Conservation (phyloP, 2,329 filamentous ascomycete species). For the Clarireedia homoeocarpa region DNA sequence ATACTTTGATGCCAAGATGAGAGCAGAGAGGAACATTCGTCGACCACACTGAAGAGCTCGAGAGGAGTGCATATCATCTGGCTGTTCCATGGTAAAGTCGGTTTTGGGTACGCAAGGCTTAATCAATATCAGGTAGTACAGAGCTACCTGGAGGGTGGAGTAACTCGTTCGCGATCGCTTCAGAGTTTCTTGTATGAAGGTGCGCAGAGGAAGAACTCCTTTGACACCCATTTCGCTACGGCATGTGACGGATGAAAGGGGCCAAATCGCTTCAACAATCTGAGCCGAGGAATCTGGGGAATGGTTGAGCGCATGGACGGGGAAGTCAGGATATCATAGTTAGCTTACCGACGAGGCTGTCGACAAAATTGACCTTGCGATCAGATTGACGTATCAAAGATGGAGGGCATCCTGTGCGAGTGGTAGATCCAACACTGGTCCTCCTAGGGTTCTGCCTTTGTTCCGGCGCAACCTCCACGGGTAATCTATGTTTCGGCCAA, state of each 20-base stretch:
- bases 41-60: constrained; percentile 90
- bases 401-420: constrained; percentile 58
- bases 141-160: constrained; percentile 90
- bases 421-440: constrained; percentile 45
- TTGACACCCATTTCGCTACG: constrained; percentile 65
- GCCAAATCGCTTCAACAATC: constrained; percentile 97
- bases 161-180: constrained; percentile 93
- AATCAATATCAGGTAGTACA: constrained; percentile 94
- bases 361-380: constrained; percentile 91
- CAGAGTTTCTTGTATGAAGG: constrained; percentile 95
- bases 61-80: constrained; percentile 60
- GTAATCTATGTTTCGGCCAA: constrained; percentile 28
- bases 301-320: constrained; percentile 30
- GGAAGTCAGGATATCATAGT: constrained; percentile 23
- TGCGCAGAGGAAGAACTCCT: constrained; percentile 79
- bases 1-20: constrained; percentile 96
- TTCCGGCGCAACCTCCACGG: constrained; percentile 47
- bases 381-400: constrained; percentile 78
- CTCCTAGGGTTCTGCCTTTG: constrained; percentile 58
- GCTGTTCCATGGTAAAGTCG: constrained; percentile 83
- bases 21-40: constrained; percentile 90
- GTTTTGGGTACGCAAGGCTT: constrained; percentile 78
- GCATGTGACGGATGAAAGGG: constrained; percentile 73
- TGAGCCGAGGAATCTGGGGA: constrained; percentile 84
- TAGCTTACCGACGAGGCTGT: constrained; percentile 91